Base-by-base conservation (phyloP, 225 moss, liverwort and hornwort genomes). In the Ulota crispa region DNA sequence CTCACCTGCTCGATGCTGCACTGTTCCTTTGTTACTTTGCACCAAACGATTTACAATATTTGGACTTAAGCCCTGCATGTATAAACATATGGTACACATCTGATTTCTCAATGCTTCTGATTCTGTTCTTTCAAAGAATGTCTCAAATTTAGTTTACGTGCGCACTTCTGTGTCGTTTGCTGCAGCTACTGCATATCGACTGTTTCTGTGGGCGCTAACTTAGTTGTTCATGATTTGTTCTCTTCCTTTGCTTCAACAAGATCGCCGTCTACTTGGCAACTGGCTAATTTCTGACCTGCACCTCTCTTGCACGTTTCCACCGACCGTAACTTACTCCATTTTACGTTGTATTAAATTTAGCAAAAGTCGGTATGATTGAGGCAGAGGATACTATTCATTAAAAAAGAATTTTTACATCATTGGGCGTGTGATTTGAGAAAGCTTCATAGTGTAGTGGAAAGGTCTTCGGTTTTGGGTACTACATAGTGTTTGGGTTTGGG, bases 1-100 rank as follows among this genome's bases (percentile, higher is more conserved):
- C 30, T 80, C 26, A 78, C 18, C 23, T 78, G 69, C 50, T 78
- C 60, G 31, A 80, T 72, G 68, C 55, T 80, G 68, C 47, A 76
- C 52, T 55, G 75, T 68, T 55, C 43, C 32, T 85, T 36, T 76
- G 24, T 77, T 72, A 68, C 62, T 70, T 71, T 71, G 55, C 31
- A 64, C 36, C 55, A 63, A 80, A 67, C 68, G 77, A 47, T 68
- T 64, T 78, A 41, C 68, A 39, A 32, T 70, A 56, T 54, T 60
- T 72, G 68, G 26, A 78, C 54, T 50, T 50, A 31, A 71, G 23
- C 57, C 42, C 37, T 72, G 68, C 37, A n/a, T 67, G 2, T 68
- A 15, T 78, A 27, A 42, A 31, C 43, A 6, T 21, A 57, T 56
- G 19, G 16, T 30, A 64, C 37, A 24, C 55, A 28, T 69, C 69